Conservation (phyloP, 768 basidiomycete species). For the Amanita pallidorosea region DNA sequence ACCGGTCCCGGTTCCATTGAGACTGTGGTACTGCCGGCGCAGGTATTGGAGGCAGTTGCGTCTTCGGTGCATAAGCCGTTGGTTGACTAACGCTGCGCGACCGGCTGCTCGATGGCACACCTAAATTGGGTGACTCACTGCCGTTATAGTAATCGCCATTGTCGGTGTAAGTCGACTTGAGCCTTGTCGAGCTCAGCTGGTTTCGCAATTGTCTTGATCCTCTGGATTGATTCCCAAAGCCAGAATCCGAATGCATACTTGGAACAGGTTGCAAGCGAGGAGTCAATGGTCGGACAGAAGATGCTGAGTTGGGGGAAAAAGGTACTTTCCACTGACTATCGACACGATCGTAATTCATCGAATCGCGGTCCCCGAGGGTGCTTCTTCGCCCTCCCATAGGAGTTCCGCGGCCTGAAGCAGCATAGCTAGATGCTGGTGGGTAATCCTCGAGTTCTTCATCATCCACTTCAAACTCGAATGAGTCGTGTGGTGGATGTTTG, state of each 20-base stretch:
- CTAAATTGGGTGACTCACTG: conserved; percentile 14
- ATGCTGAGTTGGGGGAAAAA: conserved; percentile 15
- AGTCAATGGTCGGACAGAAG: conserved; percentile 27
- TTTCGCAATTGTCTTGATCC: conserved; percentile 35
- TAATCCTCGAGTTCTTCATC: conserved; percentile 74
- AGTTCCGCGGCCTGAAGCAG: conserved; percentile 63
- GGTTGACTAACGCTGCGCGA: conserved; percentile 79
- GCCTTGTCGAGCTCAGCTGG: conserved; percentile 60
- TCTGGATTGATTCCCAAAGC: conserved; percentile 21
- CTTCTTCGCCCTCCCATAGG: conserved; percentile 49
- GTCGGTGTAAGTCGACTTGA: conserved; percentile 43
- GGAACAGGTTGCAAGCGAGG: conserved; percentile 34
- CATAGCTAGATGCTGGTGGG: conserved; percentile 31
- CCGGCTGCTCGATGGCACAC: conserved; percentile 32
- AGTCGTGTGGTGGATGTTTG: conserved; percentile 52
- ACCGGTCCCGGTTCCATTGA: conserved; percentile 31
- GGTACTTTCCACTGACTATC: conserved; percentile 20
- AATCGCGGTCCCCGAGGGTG: conserved; percentile 8
- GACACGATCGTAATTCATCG: conserved; percentile 32
- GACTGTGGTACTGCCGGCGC: conserved; percentile 17
- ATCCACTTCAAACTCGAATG: conserved; percentile 64
- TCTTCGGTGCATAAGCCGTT: conserved; percentile 50
- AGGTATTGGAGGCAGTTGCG: conserved; percentile 46
- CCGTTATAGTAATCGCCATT: conserved; percentile 22
- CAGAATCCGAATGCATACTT: conserved; percentile 30